These are phyloP conservation scores for Phtheirospermum japonicum DNA, from an alignment of 257 asterid genomes.

Conservation along the genomic window DNA sequence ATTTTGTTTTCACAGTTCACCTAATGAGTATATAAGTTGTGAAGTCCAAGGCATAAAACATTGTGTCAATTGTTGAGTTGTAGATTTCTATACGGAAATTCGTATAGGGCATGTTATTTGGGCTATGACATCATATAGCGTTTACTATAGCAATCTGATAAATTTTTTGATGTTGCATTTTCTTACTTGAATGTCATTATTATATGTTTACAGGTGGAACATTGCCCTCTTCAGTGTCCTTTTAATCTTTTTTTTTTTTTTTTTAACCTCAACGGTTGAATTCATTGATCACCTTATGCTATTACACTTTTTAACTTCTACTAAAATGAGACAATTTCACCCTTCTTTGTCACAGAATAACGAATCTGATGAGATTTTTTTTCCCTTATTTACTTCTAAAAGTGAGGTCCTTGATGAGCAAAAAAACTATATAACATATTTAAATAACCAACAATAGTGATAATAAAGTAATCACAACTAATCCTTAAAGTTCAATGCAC, in stretches of 20 bases:
- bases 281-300: not conserved
- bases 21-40: not conserved
- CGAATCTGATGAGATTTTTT: not conserved
- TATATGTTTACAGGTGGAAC: conserved; percentile 2
- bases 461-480: not conserved
- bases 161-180: not conserved
- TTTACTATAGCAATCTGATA: not conserved
- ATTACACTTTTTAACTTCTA: not conserved
- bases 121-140: not conserved
- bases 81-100: not conserved
- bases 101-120: not conserved
- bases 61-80: not conserved
- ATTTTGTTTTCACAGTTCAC: conserved; percentile 12
- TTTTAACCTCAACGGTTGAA: not conserved
- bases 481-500: not conserved
- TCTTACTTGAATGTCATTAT: conserved; percentile 5
- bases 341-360: conserved; percentile 5
- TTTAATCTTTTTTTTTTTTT: not conserved
- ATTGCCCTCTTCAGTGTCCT: not conserved
- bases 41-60: not conserved
- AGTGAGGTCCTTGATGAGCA: not conserved
- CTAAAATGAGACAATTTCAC: not conserved
- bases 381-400: not conserved
- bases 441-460: conserved; percentile 7
- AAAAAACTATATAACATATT: conserved; percentile 8